These are phyloP conservation scores for Omphalotus guepiniiformis DNA, from an alignment of 768 basidiomycete genomes.

Conservation along the genomic window DNA sequence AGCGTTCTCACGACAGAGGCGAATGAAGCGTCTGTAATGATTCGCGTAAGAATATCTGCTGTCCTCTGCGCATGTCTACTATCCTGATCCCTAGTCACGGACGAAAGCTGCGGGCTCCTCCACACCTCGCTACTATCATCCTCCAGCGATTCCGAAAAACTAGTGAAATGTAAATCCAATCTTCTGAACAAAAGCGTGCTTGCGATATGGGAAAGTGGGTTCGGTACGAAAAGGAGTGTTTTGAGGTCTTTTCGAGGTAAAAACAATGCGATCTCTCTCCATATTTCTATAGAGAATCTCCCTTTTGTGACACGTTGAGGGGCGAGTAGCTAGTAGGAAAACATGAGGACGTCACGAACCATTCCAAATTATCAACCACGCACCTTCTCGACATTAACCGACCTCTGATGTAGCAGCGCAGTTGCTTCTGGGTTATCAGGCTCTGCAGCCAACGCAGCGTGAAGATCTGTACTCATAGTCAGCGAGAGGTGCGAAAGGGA, in stretches of 20 bases:
- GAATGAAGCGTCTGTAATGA: slow-evolving; percentile 58
- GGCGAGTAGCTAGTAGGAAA: slow-evolving; percentile 15
- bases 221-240: slow-evolving; percentile 58
- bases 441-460: slow-evolving; percentile 58
- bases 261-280: slow-evolving; percentile 62
- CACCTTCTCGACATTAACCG: slow-evolving; percentile 57
- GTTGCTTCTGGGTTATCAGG: slow-evolving; percentile 70
- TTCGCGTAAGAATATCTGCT: slow-evolving; percentile 65
- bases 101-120: slow-evolving; percentile 4
- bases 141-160: slow-evolving; percentile 24
- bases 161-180: slow-evolving; percentile 59
- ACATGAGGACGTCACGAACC: slow-evolving; percentile 1
- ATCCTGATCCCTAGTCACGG: slow-evolving; percentile 32
- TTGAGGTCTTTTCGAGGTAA: slow-evolving; percentile 64
- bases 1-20: slow-evolving; percentile 54
- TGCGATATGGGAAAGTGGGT: slow-evolving; percentile 63
- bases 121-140: slow-evolving; percentile 19
- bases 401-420: slow-evolving; percentile 50
- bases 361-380: slow-evolving; percentile 8
- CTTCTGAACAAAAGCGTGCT: slow-evolving; percentile 63
- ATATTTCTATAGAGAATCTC: slow-evolving; percentile 64
- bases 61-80: slow-evolving; percentile 57
- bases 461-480: slow-evolving; percentile 44
- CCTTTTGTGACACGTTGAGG: slow-evolving; percentile 37
- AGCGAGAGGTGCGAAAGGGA: neutral